phyloP scores from a whole-genome alignment of 257 asterid species.

The Solanum piurae region DNA sequence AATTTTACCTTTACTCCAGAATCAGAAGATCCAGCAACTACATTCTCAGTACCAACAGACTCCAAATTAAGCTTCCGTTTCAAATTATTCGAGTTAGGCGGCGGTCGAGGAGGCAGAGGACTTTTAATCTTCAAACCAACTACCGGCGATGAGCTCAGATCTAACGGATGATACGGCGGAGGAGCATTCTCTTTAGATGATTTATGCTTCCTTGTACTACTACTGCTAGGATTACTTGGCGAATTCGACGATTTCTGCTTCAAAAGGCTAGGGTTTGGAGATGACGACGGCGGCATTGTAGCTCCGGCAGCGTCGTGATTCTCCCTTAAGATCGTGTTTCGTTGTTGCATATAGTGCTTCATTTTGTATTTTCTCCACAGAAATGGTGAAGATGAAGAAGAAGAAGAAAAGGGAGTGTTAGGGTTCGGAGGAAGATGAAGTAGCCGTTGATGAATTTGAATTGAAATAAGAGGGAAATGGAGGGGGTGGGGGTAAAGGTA shows the following conservation, averaged over 20 bases:
- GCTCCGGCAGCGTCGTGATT: slow-evolving; percentile 20
- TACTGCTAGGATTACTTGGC: slow-evolving; percentile 6
- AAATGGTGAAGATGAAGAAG: neutral
- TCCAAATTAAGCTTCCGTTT: slow-evolving; percentile 81
- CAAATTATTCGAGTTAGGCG: slow-evolving; percentile 19
- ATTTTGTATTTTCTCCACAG: neutral
- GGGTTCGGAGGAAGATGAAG: neutral
- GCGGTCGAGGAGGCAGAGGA: slow-evolving; percentile 89
- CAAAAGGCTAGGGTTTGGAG: slow-evolving; percentile 47
- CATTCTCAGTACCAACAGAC: slow-evolving; percentile 31
- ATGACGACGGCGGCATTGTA: neutral
- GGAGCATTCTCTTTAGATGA: slow-evolving; percentile 76
- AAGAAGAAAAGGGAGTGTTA: neutral
- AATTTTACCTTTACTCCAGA: slow-evolving; percentile 68
- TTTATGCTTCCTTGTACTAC: slow-evolving; percentile 32
- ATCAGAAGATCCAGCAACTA: slow-evolving; percentile 28
- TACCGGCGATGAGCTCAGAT: slow-evolving; percentile 14
- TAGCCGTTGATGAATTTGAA: neutral
- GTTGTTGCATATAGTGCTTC: slow-evolving; percentile 56
- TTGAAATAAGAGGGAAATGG: neutral
- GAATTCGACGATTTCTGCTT: slow-evolving; percentile 18
- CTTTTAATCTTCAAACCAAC: slow-evolving; percentile 35
- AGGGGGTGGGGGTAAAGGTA: neutral
- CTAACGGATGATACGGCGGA: slow-evolving; percentile 17
- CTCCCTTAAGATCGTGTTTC: slow-evolving; percentile 47